Conservation (phyloP, 768 basidiomycete species). For the Leccinum boreale region DNA sequence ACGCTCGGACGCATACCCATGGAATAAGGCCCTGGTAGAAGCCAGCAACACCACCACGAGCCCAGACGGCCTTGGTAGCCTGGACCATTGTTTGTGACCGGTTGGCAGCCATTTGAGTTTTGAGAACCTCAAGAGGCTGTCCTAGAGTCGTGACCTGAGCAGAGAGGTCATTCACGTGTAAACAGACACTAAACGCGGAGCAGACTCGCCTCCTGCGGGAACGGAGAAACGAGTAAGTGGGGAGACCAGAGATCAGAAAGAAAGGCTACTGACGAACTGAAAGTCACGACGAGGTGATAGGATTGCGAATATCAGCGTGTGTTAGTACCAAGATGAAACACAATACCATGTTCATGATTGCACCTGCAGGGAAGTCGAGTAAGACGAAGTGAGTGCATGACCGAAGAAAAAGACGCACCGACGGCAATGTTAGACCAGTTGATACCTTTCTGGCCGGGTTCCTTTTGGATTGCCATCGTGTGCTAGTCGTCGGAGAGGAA, state of each 20-base stretch:
- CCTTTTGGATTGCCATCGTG: slow-evolving; percentile 76
- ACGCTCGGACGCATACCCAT: slow-evolving; percentile 61
- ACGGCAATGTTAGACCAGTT: slow-evolving; percentile 96
- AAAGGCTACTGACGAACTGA: slow-evolving; percentile 44
- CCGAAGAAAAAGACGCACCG: slow-evolving; percentile 49
- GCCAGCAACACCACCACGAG: slow-evolving; percentile 82
- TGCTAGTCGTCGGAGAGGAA: slow-evolving; percentile 14
- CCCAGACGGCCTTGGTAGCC: slow-evolving; percentile 84
- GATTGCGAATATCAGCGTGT: slow-evolving; percentile 6
- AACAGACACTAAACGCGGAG: neutral
- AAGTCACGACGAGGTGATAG: neutral
- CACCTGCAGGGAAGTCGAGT: slow-evolving; percentile 50
- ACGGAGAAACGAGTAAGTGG: slow-evolving; percentile 13
- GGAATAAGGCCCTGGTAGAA: slow-evolving; percentile 99
- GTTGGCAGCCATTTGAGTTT: slow-evolving; percentile 99
- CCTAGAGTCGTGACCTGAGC: slow-evolving; percentile 92
- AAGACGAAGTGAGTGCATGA: slow-evolving; percentile 22
- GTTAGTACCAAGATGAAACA: slow-evolving; percentile 33
- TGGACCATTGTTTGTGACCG: slow-evolving; percentile 87
- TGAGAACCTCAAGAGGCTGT: slow-evolving; percentile 96
- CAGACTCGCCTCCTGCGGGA: slow-evolving; percentile 65
- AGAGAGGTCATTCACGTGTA: slow-evolving; percentile 1
- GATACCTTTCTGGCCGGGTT: slow-evolving; percentile 88
- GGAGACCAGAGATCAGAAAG: neutral
- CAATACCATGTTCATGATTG: slow-evolving; percentile 95